These are phyloP conservation scores for Tetrahymena borealis DNA, from an alignment of 73 alveolate genomes.

Conservation along the genomic window DNA sequence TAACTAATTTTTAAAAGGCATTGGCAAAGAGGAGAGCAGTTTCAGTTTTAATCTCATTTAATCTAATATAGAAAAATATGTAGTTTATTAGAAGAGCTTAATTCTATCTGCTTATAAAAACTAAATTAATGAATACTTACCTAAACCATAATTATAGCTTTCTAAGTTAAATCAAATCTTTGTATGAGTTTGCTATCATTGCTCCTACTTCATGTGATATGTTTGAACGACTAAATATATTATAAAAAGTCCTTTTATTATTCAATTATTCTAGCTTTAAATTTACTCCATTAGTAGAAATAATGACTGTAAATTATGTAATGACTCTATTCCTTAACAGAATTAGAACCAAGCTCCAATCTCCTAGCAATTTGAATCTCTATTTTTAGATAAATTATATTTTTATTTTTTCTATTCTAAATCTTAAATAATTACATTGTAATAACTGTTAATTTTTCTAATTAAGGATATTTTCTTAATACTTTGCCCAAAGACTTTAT, in stretches of 20 bases:
- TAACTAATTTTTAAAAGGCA: not conserved
- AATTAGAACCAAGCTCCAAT: not conserved
- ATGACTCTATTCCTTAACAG: not conserved
- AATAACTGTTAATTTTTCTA: not conserved
- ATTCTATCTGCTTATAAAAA: not conserved
- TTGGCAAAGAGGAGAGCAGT: not conserved
- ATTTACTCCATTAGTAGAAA: not conserved
- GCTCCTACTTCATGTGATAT: not conserved
- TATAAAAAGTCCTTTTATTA: not conserved
- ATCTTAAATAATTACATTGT: too few relatives aligned
- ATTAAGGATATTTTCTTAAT: not conserved
- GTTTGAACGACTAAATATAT: not conserved
- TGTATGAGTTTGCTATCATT: not conserved
- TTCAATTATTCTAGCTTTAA: not conserved
- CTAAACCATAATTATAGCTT: not conserved
- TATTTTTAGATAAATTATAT: not conserved
- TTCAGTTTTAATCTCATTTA: not conserved
- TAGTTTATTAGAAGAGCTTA: not conserved
- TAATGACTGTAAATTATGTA: not conserved
- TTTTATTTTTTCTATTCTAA: not conserved
- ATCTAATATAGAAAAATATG: too few relatives aligned
- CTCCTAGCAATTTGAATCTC: not conserved
- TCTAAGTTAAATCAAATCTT: not conserved
- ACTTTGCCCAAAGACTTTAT: not conserved
- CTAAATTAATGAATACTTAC: not conserved